Conservation (phyloP, 768 basidiomycete genomes). For the Lentinula guzmanii region DNA sequence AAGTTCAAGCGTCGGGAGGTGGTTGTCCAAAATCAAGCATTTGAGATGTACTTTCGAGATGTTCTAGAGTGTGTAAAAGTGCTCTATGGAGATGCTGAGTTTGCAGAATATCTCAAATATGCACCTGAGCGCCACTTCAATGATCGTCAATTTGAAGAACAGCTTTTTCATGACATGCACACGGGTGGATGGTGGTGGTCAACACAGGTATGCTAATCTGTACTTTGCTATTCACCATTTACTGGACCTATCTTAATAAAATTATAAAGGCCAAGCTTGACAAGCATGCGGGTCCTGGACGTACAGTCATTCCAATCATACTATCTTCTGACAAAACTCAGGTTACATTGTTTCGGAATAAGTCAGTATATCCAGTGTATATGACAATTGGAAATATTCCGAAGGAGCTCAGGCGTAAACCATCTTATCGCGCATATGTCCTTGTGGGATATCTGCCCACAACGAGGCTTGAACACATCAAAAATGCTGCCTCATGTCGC, state of each 20-base stretch:
- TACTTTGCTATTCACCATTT: no score
- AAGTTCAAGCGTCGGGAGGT: conserved; percentile 20
- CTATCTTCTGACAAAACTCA: no score
- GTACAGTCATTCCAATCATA: conserved; percentile 17
- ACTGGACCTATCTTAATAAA: no score
- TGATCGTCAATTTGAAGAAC: conserved; percentile 15
- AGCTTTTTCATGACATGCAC: conserved; percentile 38
- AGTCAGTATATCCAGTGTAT: no score
- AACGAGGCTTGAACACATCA: conserved; percentile 9
- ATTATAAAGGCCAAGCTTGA: no score
- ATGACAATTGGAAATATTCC: no score
- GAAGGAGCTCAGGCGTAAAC: not conserved
- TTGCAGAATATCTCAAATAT: conserved; percentile 21
- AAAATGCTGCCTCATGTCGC: conserved; percentile 6
- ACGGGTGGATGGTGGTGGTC: conserved; percentile 50
- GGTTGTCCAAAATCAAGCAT: conserved; percentile 19
- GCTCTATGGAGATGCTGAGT: conserved; percentile 27
- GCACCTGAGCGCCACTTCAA: conserved; percentile 30
- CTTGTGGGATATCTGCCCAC: conserved; percentile 26
- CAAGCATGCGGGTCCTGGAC: not conserved
- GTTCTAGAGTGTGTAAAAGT: conserved; percentile 28
- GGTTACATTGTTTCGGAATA: not conserved
- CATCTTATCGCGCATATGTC: conserved; percentile 14
- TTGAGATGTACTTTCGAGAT: conserved; percentile 26
- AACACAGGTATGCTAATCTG: conserved; percentile 29